These are phyloP conservation scores for Apiotrichum sp. DNA, from an alignment of 1,284 basidiomycete species.

Conservation along the genomic window DNA sequence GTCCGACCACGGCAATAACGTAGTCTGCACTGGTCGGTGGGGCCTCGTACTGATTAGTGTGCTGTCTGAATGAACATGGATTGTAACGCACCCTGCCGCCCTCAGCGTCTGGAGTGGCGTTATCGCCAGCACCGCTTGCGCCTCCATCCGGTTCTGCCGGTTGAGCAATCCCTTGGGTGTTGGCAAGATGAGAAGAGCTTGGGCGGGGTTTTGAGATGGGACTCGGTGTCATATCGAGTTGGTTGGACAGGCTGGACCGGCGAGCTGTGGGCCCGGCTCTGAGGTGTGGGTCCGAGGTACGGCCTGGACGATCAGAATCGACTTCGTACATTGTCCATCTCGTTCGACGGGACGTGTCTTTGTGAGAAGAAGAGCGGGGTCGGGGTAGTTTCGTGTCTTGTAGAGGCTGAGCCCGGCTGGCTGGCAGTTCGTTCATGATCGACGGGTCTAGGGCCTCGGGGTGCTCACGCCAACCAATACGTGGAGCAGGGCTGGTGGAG, in stretches of 20 bases:
- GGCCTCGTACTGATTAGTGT: background rate
- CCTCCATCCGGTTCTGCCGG: background rate
- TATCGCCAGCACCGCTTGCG: background rate
- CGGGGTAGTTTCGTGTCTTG: background rate
- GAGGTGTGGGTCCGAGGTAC: background rate
- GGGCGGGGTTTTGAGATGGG: background rate
- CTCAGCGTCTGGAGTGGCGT: background rate
- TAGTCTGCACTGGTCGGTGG: slow-evolving; percentile 20
- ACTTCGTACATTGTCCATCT: slow-evolving; percentile 29
- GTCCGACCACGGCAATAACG: slow-evolving; percentile 41
- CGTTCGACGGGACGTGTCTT: slow-evolving; percentile 35
- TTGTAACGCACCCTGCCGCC: background rate
- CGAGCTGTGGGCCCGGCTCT: background rate
- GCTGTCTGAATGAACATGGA: background rate
- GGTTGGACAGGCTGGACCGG: slow-evolving; percentile 4
- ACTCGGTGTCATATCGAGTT: slow-evolving; percentile 5
- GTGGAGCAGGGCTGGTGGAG: too few species aligned
- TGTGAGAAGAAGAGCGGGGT: background rate
- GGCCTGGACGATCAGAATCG: slow-evolving; percentile 6
- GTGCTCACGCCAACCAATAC: too few species aligned
- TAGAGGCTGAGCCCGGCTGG: background rate
- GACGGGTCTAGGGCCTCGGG: background rate
- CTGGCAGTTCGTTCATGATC: background rate
- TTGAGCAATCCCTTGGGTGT: background rate
- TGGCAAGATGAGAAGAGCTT: background rate